Evolutionary conservation across 2,329 filamentous ascomycete species (phyloP), one percentile per base, ranked within the genome.

Genomic region (Clarireedia paspali): DNA sequence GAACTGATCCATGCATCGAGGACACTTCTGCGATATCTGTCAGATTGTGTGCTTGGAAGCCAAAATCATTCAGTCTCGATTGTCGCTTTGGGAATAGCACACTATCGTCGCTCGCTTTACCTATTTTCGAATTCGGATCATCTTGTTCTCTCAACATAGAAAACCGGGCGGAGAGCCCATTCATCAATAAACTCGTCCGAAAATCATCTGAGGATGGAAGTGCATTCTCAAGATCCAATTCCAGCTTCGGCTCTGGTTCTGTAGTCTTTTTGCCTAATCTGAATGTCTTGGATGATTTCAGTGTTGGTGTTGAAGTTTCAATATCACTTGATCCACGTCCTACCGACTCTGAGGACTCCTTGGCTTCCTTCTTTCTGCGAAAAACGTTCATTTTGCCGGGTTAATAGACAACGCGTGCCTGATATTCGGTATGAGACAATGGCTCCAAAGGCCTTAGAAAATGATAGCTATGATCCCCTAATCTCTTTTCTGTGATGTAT

Each of bases 141-240:
- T 96, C 91, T 70, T 96, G 92, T 71, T 96, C 92, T 66, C 90
- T 80, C 34, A 97, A 76, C 92, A 97, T 97, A 64, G 92, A 97
- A 71, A 99, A 99, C 6, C 94, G 85, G 12, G 91, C 90, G 0
- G 92, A 97, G 4, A 99, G 79, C 44, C 91, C 92, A 0, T 90
- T 91, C 92, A 99, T 95, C 60, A 99, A 77, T 57, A 99, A 75
- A 76, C 94, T 97, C 3, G 94, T 99, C 56, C 94, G 84, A 71
- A 99, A 97, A 67, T 97, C 87, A 71, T 97, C 90, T 47, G 76
- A 85, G 0, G 91, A 79, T 1, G 94, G 94, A 2, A 99, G 76
- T 0, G 84, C 91, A 12, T 76, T 76, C 2, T 83, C 71, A 12
- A 97, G 75, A 66, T 97, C 87, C 47, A 96, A 72, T 59, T 89